Conservation (phyloP, 1,284 basidiomycete genomes). For the Sanghuangporus baumii region DNA sequence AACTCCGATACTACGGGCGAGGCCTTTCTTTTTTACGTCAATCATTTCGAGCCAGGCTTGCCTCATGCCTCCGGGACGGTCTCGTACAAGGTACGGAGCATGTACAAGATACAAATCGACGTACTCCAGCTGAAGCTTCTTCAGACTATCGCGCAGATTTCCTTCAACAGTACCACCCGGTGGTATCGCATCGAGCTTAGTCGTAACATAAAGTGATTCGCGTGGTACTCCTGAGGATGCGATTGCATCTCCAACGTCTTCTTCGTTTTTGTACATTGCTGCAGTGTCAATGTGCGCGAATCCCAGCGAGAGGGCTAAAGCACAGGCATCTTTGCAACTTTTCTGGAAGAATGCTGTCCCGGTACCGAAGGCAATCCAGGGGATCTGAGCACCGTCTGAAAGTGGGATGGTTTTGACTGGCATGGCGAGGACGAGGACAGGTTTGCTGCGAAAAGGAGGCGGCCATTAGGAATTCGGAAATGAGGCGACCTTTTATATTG, state of each 20-base stretch:
- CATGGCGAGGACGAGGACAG: background rate
- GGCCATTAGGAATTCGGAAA: background rate
- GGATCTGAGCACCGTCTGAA: conserved; percentile 1
- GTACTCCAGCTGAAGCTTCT: conserved; percentile 37
- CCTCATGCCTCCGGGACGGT: conserved; percentile 37
- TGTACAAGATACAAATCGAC: conserved; percentile 51
- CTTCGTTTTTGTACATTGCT: conserved; percentile 50
- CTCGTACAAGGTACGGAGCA: conserved; percentile 31
- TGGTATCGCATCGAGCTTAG: conserved; percentile 43
- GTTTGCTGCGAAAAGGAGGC: background rate
- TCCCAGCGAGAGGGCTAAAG: conserved; percentile 51
- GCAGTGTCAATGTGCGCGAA: conserved; percentile 46
- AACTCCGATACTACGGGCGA: conserved; percentile 78
- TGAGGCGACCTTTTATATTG: background rate
- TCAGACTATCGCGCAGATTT: conserved; percentile 46
- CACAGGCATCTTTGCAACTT: conserved; percentile 46
- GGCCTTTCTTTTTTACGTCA: conserved; percentile 55
- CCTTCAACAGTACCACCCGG: conserved; percentile 39
- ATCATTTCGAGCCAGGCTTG: conserved; percentile 72
- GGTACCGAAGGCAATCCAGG: conserved; percentile 56
- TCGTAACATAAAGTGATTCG: conserved; percentile 27
- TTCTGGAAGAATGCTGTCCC: conserved; percentile 52
- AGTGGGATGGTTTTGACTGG: conserved; percentile 3
- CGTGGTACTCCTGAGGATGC: conserved; percentile 33
- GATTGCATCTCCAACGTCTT: conserved; percentile 41